These are phyloP conservation scores for Vitis riparia DNA, from an alignment of 164 flowering plant species.

Conservation along the genomic window DNA sequence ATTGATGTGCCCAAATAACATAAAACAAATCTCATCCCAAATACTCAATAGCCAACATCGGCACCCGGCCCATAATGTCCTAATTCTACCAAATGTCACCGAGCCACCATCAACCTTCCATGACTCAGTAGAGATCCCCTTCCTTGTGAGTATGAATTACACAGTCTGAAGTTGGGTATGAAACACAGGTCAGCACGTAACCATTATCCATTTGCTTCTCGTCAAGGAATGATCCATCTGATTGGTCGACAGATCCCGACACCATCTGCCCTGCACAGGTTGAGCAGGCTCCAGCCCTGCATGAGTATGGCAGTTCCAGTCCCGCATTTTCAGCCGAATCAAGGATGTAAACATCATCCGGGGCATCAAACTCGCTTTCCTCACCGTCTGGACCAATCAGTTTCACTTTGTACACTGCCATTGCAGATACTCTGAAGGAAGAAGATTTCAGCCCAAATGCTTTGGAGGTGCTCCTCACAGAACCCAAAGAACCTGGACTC, in stretches of 20 bases:
- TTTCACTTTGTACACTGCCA: slow-evolving; percentile 32
- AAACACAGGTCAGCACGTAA: slow-evolving; percentile 28
- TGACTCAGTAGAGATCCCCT: slow-evolving; percentile 23
- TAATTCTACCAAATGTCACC: too few relatives aligned
- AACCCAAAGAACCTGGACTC: slow-evolving; percentile 14
- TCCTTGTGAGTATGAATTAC: slow-evolving; percentile 42
- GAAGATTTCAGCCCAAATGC: slow-evolving; percentile 26
- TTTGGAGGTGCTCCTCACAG: slow-evolving; percentile 20
- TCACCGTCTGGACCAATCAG: slow-evolving; percentile 33
- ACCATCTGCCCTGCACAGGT: slow-evolving; percentile 36
- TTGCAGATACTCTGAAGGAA: slow-evolving; percentile 20
- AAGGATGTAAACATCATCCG: slow-evolving; percentile 35
- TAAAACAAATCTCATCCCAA: too few relatives aligned
- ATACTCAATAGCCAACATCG: too few relatives aligned
- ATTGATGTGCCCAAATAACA: too few relatives aligned
- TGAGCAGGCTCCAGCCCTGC: slow-evolving; percentile 44
- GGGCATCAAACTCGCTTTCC: slow-evolving; percentile 34
- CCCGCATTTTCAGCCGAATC: slow-evolving; percentile 42
- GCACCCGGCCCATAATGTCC: too few relatives aligned
- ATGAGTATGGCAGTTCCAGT: slow-evolving; percentile 37
- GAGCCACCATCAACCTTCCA: too few relatives aligned
- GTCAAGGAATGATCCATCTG: slow-evolving; percentile 35
- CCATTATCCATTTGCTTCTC: slow-evolving; percentile 32
- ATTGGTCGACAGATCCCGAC: slow-evolving; percentile 31
- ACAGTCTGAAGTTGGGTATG: slow-evolving; percentile 30